These are phyloP conservation scores for Willaertia magna DNA, from an alignment of 208 protist genomes.

Conservation along the genomic window DNA sequence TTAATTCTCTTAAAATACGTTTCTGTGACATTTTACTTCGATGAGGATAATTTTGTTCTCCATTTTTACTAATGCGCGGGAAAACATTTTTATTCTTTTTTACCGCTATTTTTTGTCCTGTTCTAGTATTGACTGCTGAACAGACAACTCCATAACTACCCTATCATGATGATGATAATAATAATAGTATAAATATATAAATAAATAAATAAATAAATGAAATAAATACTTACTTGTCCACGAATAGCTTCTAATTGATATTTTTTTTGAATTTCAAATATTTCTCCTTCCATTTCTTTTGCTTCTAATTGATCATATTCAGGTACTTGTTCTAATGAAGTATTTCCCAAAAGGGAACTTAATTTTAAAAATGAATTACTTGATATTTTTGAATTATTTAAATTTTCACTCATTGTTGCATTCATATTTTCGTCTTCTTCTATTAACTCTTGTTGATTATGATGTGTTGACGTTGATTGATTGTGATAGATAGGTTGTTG, in stretches of 20 bases:
- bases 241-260: not conserved
- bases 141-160: conserved; percentile 76
- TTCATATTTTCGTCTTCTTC: too few species aligned
- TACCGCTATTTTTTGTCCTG: conserved; percentile 73
- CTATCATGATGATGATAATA: not conserved
- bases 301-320: not conserved
- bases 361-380: not conserved
- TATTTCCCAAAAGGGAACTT: not conserved
- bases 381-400: not conserved
- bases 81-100: conserved; percentile 97
- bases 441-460: too few species aligned
- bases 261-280: not conserved
- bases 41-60: conserved; percentile 84
- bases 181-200: too few species aligned
- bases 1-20: conserved; percentile 66
- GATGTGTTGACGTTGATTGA: too few species aligned
- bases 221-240: not conserved
- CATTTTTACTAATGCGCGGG: conserved; percentile 65
- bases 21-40: conserved; percentile 25
- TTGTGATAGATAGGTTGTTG: too few species aligned
- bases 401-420: too few species aligned
- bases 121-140: conserved; percentile 59
- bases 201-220: too few species aligned
- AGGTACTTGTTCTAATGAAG: not conserved
- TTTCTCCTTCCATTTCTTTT: not conserved